Conservation (phyloP, 2,329 filamentous ascomycete species). For the Pseudogymnoascus sp. region DNA sequence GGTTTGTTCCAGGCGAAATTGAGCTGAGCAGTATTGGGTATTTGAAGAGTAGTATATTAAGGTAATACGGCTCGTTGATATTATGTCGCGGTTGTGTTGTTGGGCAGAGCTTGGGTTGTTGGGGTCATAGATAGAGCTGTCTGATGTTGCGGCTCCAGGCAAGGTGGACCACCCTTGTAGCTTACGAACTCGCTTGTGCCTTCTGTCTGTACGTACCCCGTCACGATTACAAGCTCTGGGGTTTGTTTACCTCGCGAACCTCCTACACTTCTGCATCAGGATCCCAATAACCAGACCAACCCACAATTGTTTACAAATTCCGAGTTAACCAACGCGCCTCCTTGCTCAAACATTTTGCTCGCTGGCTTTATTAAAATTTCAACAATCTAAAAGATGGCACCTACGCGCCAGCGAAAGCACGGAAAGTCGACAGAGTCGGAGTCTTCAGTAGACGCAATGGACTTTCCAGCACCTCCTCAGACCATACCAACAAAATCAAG, state of each 20-base stretch:
- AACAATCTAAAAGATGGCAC: conserved; percentile 36
- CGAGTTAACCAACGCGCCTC: not conserved
- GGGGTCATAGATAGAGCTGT: conserved; percentile 13
- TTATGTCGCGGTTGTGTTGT: not conserved
- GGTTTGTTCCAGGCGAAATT: conserved; percentile 19
- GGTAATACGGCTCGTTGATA: not conserved
- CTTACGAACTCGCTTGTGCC: conserved; percentile 10
- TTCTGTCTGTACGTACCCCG: not conserved
- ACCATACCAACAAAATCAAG: conserved; percentile 32
- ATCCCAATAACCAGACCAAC: not conserved
- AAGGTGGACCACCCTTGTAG: conserved; percentile 4
- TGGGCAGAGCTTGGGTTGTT: conserved; percentile 4
- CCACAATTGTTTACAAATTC: not conserved
- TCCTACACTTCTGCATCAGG: not conserved
- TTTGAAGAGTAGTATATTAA: not conserved
- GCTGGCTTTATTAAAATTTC: not conserved
- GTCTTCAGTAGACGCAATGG: conserved; percentile 20
- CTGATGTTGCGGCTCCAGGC: conserved; percentile 3
- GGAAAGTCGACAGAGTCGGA: conserved; percentile 33
- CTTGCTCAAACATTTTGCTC: not conserved
- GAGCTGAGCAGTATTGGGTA: not conserved
- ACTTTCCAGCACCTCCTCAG: conserved; percentile 23
- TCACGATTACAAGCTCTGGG: conserved; percentile 4
- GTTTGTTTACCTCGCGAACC: not conserved
- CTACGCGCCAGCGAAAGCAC: conserved; percentile 39